These are phyloP conservation scores for Ilyonectria mors-panacis DNA, from an alignment of 2,329 filamentous ascomycete species.

Conservation along the genomic window DNA sequence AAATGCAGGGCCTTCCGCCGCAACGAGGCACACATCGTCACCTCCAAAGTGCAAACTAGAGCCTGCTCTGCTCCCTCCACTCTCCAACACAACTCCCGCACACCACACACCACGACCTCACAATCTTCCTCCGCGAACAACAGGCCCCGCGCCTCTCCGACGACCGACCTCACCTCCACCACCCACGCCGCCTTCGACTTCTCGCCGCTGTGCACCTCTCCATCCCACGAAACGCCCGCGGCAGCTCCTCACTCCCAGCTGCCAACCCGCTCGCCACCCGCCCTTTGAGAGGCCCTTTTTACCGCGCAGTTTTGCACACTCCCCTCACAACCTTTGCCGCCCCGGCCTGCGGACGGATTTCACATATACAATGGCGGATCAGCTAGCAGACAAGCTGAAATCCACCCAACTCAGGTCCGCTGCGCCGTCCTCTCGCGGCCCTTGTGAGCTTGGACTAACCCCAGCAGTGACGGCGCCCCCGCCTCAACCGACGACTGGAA, in stretches of 20 bases:
- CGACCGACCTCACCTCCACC: conserved; percentile 22
- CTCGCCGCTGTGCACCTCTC: conserved; percentile 23
- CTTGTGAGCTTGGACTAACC: conserved; percentile 53
- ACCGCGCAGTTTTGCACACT: conserved; percentile 44
- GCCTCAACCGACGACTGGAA: conserved; percentile 77
- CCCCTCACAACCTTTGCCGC: conserved; percentile 37
- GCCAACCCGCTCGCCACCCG: conserved; percentile 34
- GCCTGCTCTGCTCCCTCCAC: conserved; percentile 45
- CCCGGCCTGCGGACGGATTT: conserved; percentile 46
- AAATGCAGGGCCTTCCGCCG: conserved; percentile 42
- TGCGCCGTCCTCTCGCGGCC: conserved; percentile 37
- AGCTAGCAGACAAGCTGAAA: conserved; percentile 62
- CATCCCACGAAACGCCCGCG: conserved; percentile 22
- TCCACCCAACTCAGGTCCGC: conserved; percentile 59
- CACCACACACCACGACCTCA: conserved; percentile 35
- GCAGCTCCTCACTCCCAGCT: conserved; percentile 38
- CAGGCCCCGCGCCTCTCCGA: conserved; percentile 32
- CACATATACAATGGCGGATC: conserved; percentile 60
- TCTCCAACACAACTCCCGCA: conserved; percentile 37
- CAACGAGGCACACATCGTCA: conserved; percentile 51
- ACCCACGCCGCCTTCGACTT: conserved; percentile 1
- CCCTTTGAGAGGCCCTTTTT: conserved; percentile 33
- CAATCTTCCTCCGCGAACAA: conserved; percentile 15
- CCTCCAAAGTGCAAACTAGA: conserved; percentile 47
- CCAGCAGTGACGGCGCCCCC: conserved; percentile 63